phyloP scores from a whole-genome alignment of 2,329 filamentous ascomycete species.

The Rhexocercosporidium sp. region DNA sequence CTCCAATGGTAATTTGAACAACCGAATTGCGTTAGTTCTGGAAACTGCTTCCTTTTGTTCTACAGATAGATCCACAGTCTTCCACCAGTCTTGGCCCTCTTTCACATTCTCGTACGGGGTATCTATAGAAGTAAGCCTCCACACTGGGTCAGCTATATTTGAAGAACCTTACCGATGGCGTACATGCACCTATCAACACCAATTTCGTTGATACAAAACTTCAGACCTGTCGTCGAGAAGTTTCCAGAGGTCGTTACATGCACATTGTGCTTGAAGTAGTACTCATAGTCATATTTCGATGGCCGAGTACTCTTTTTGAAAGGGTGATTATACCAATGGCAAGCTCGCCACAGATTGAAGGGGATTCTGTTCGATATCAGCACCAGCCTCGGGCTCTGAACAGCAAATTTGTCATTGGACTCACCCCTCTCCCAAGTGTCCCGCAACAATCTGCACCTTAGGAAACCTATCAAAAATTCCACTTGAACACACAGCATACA shows the following conservation, averaged over 20 bases:
- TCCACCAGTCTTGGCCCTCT: slow-evolving; percentile 49
- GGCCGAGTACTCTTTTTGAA: slow-evolving; percentile 52
- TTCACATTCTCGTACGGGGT: slow-evolving; percentile 57
- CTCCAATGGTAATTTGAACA: slow-evolving; percentile 33
- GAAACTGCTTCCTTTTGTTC: slow-evolving; percentile 24
- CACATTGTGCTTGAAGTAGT: slow-evolving; percentile 60
- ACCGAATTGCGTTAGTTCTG: slow-evolving; percentile 25
- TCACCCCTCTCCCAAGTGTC: slow-evolving; percentile 54
- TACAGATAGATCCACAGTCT: slow-evolving; percentile 32
- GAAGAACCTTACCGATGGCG: slow-evolving; percentile 22
- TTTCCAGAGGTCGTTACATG: slow-evolving; percentile 63
- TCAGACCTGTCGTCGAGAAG: slow-evolving; percentile 58
- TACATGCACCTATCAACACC: slow-evolving; percentile 56
- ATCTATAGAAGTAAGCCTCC: slow-evolving; percentile 49
- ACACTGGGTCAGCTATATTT: neutral
- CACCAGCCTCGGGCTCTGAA: slow-evolving; percentile 4
- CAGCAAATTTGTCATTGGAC: neutral
- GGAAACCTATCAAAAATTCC: slow-evolving; percentile 57
- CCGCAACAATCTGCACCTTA: slow-evolving; percentile 51
- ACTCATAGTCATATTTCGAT: slow-evolving; percentile 48
- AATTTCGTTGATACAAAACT: slow-evolving; percentile 55
- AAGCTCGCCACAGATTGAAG: slow-evolving; percentile 55
- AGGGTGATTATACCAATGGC: slow-evolving; percentile 56
- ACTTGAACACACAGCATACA: slow-evolving; percentile 56
- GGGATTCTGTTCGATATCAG: slow-evolving; percentile 42